Conservation (phyloP, 495 filamentous ascomycete species). For the Bombardia bombarda region DNA sequence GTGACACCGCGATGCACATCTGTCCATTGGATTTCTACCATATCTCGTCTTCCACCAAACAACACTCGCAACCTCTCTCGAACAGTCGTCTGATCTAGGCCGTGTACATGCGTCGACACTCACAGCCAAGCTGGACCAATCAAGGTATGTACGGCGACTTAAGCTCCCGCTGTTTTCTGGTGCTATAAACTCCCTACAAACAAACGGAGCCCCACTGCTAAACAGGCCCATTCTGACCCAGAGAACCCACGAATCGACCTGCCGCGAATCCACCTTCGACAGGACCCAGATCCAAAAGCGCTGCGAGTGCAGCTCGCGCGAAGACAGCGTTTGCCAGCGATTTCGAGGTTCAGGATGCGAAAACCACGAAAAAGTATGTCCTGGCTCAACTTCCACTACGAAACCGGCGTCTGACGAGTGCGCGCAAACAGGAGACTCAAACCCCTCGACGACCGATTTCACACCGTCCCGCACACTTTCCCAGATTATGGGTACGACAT, state of each 20-base stretch:
- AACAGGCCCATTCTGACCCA: not conserved
- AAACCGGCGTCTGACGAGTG: constrained; percentile 2
- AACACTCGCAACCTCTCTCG: too few relatives aligned
- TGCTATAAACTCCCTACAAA: not conserved
- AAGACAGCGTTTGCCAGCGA: not conserved
- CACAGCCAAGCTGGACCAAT: not conserved
- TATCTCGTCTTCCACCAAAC: too few relatives aligned
- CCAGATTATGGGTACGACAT: constrained; percentile 25
- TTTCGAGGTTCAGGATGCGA: constrained; percentile 13
- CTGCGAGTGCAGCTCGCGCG: not conserved
- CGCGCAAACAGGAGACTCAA: constrained; percentile 2
- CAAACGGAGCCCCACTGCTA: not conserved
- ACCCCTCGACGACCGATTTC: constrained; percentile 13
- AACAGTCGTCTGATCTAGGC: too few relatives aligned
- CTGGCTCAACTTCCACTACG: not conserved
- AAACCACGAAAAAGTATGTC: constrained; percentile 9
- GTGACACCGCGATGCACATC: too few relatives aligned
- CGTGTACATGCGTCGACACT: too few relatives aligned
- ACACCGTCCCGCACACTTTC: constrained; percentile 16
- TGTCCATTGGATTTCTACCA: too few relatives aligned
- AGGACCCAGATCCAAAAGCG: not conserved
- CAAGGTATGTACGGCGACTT: not conserved
- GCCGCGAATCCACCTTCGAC: not conserved
- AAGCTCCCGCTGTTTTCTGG: not conserved
- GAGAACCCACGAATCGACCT: not conserved